A percentile compares a stretch with the other conserved stretches of the same genome.
These are phyloP conservation scores for Nemania sp. DNA, from an alignment of 2,329 filamentous ascomycete species.

Conservation along the genomic window DNA sequence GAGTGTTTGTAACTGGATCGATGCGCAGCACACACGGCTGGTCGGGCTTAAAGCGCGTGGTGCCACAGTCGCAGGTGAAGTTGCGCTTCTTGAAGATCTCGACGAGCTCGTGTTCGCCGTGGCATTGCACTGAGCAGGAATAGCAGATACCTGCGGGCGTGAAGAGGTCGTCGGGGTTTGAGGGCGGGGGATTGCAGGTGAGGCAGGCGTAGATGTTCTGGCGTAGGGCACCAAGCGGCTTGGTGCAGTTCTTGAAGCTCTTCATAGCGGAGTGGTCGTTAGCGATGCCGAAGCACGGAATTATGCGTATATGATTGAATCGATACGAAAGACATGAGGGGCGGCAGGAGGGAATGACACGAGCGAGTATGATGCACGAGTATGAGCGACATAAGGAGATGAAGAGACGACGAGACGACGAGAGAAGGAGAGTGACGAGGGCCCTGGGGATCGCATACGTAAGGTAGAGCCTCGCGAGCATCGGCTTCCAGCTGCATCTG, in stretches of 20 bases:
- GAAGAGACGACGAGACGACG: no score
- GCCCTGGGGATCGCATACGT: conserved; percentile 67
- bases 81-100: conserved; percentile 96
- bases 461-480: conserved; percentile 93
- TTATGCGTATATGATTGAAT: neutral
- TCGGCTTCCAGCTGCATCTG: conserved; percentile 94
- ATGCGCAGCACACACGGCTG: conserved; percentile 80
- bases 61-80: conserved; percentile 97
- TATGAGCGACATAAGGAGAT: neutral
- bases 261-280: conserved; percentile 53
- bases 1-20: conserved; percentile 78
- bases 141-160: conserved; percentile 90
- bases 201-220: conserved; percentile 93
- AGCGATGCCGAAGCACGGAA: conserved; percentile 39
- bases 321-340: neutral
- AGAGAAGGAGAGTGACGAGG: neutral
- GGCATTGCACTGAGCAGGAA: conserved; percentile 94
- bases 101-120: conserved; percentile 93
- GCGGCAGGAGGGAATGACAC: neutral
- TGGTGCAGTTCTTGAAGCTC: conserved; percentile 95
- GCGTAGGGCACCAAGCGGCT: conserved; percentile 86
- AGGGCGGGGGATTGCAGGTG: conserved; percentile 88
- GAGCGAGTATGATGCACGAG: no score
- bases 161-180: conserved; percentile 71
- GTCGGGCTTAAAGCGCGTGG: conserved; percentile 77